Evolutionary conservation across 2,329 filamentous ascomycete genomes (phyloP), one percentile per base, ranked within the genome.

Genomic region (Sphaerostilbella broomeana): DNA sequence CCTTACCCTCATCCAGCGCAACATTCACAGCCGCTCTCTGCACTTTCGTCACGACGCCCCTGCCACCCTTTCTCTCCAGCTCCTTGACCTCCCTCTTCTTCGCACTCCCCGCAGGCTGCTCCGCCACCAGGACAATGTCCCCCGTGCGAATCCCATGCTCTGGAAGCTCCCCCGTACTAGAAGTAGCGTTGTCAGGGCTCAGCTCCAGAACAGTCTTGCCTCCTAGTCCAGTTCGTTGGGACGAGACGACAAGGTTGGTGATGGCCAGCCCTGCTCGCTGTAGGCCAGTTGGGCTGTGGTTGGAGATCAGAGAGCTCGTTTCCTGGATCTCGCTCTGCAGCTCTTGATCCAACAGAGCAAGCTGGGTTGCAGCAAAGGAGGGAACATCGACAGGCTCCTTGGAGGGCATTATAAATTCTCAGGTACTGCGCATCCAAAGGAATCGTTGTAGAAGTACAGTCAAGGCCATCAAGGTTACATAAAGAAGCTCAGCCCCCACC

Each of bases 191-290:
- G 54, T 95, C 90, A 0, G 78, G 68, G 12, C 67, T 65, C 2
- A 98, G 77, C 59, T 95, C 89, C 4, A 95, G 67, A 2, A 98
- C 83, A 0, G 86, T 87, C 48, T 87, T 85, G n/a, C 92, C 92
- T 12, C 89, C 92, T 25, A 95, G 70, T 0, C 92, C 92, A 0
- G 92, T 98, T 20, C 89, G 81, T 56, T 85, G 84, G 13, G 84
- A 81, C 9, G 74, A 69, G 22, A 94, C 67, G 21, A 76, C 67
- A 7, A 97, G 76, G 60, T 89, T 90, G 12, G 79, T 77, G 51
- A 92, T 70, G 21, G 86, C 86, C 27, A 87, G 72, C n/a, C 86
- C 86, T 5, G 84, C 84, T 43, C 83, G 79, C 55, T 86, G 77
- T 10, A 94, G 77, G 1, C 76, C 70, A 0, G 73, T 66, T 4